Conservation (phyloP, 345 rosid species). For the Murraya paniculata region DNA sequence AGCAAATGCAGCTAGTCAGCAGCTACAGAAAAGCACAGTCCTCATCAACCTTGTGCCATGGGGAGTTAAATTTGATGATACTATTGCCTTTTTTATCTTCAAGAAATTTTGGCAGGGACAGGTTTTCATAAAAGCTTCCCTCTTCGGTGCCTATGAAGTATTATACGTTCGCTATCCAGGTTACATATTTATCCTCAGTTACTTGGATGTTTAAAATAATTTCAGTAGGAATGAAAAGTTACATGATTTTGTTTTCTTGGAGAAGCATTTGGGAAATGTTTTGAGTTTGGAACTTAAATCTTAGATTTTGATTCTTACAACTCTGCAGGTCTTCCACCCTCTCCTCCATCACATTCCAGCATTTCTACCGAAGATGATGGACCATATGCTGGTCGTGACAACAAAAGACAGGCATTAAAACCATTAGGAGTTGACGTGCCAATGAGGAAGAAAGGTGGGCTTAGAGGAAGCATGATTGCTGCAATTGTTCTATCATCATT, state of each 20-base stretch:
- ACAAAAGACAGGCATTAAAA: constrained; percentile 36
- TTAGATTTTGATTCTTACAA: constrained; percentile 10
- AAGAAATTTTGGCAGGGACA: constrained; percentile 51
- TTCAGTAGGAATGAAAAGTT: background rate
- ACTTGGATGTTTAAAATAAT: background rate
- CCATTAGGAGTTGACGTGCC: constrained; percentile 64
- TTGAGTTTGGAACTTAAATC: background rate
- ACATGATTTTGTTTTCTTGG: background rate
- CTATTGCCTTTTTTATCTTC: constrained; percentile 42
- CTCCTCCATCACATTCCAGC: constrained; percentile 51
- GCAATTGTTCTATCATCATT: constrained; percentile 50
- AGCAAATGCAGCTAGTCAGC: constrained; percentile 60
- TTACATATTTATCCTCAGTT: constrained; percentile 17
- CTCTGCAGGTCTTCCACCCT: constrained; percentile 55
- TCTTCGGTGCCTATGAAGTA: constrained; percentile 62
- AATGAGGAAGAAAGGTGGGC: constrained; percentile 31
- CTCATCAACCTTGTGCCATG: constrained; percentile 60
- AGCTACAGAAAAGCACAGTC: constrained; percentile 55
- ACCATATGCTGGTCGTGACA: constrained; percentile 33
- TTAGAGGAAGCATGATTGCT: constrained; percentile 38
- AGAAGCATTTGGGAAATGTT: background rate
- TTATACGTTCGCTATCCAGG: constrained; percentile 63
- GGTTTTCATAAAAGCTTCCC: constrained; percentile 38
- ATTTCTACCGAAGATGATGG: constrained; percentile 30
- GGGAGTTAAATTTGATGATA: constrained; percentile 39